Evolutionary conservation across 345 rosid species (phyloP).

Genomic region (Cardamine chenopodiifolia): DNA sequence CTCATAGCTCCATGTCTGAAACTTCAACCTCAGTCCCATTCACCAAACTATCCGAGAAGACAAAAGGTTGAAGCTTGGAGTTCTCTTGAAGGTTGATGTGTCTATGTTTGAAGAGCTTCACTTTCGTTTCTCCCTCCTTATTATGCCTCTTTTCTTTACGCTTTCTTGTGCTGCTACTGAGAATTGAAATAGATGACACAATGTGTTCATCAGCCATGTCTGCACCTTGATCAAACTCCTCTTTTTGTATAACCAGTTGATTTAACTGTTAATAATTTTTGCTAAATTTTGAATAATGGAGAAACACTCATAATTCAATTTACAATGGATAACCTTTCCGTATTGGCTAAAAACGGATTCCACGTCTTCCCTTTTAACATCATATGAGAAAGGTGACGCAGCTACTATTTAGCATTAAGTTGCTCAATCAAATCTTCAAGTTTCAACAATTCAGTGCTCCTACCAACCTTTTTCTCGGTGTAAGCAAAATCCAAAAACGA

Average conservation of each 20-base stretch:
- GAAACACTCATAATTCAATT: not conserved
- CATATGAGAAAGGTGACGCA: slow-evolving; percentile 67
- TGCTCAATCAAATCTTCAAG: slow-evolving; percentile 76
- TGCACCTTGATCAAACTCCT: slow-evolving; percentile 35
- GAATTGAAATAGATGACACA: slow-evolving; percentile 24
- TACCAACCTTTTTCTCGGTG: slow-evolving; percentile 79
- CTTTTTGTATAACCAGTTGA: not conserved
- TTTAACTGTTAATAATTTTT: not conserved
- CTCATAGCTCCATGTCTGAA: slow-evolving; percentile 46
- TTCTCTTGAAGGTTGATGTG: slow-evolving; percentile 35
- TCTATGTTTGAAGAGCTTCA: slow-evolving; percentile 55
- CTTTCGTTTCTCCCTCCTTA: slow-evolving; percentile 48
- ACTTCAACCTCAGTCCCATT: slow-evolving; percentile 55
- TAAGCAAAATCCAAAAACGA: slow-evolving; percentile 6
- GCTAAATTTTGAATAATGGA: not conserved
- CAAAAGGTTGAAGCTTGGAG: slow-evolving; percentile 34
- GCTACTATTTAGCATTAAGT: slow-evolving; percentile 66
- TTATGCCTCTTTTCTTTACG: slow-evolving; percentile 58
- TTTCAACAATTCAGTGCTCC: slow-evolving; percentile 59
- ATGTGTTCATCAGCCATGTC: slow-evolving; percentile 42
- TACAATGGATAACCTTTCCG: slow-evolving; percentile 58
- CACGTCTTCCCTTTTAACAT: slow-evolving; percentile 68
- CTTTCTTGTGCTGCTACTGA: slow-evolving; percentile 53
- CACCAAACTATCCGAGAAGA: slow-evolving; percentile 43
- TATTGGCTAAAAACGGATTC: slow-evolving; percentile 67